These are phyloP conservation scores for Nannizziopsis arthrosporioides DNA, from an alignment of 2,329 filamentous ascomycete species.

Conservation along the genomic window DNA sequence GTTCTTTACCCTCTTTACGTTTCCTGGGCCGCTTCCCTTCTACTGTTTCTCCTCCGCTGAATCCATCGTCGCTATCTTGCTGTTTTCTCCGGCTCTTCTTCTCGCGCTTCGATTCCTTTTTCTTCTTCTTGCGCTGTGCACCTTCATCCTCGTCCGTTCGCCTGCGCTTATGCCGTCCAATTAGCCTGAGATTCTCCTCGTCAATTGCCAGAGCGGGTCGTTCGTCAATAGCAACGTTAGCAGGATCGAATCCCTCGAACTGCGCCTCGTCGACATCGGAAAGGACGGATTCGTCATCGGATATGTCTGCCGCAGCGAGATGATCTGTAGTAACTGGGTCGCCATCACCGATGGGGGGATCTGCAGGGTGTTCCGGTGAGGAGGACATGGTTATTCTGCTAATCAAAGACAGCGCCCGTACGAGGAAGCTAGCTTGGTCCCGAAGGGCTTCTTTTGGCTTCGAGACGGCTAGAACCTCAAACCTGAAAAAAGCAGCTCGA, in stretches of 20 bases:
- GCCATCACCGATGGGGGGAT: conserved; percentile 13
- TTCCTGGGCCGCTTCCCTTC: conserved; percentile 45
- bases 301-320: conserved; percentile 34
- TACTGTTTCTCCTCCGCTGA: conserved; percentile 40
- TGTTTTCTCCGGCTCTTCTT: conserved; percentile 60
- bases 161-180: conserved; percentile 54
- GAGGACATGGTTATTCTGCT: conserved; percentile 25
- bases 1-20: conserved; percentile 40
- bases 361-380: conserved; percentile 24
- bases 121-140: conserved; percentile 57
- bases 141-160: conserved; percentile 48
- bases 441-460: no score
- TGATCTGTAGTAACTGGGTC: conserved; percentile 15
- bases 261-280: conserved; percentile 55
- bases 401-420: no score
- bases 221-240: conserved; percentile 50
- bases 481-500: neutral
- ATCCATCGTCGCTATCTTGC: conserved; percentile 47
- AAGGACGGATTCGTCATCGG: conserved; percentile 50
- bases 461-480: neutral
- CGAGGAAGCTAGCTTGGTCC: no score
- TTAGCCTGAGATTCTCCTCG: conserved; percentile 48
- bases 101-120: conserved; percentile 46
- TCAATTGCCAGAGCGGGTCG: conserved; percentile 48
- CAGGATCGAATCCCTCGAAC: conserved; percentile 53